Evolutionary conservation across 2,329 filamentous ascomycete genomes (phyloP).

Genomic region (Hirsutella minnesotensis): DNA sequence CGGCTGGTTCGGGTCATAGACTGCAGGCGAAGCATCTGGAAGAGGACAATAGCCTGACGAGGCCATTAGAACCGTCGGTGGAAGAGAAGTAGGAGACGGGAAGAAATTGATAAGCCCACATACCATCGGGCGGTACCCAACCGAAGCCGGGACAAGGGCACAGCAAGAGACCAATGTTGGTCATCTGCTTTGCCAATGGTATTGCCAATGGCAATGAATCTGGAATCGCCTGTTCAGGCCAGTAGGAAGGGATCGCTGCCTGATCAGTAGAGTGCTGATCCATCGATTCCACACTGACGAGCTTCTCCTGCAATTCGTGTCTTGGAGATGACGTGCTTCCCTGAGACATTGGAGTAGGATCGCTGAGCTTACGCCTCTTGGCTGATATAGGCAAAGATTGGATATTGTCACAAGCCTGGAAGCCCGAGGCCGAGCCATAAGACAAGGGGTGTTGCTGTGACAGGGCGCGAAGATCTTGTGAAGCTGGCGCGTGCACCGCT

Average conservation of each 20-base stretch:
- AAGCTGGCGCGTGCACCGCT: conserved; percentile 12
- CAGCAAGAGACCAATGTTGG: conserved; percentile 14
- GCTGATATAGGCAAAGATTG: conserved; percentile 11
- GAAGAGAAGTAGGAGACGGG: background rate
- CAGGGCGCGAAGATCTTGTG: conserved; percentile 13
- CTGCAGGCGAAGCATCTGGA: conserved; percentile 11
- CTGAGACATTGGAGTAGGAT: conserved; percentile 19
- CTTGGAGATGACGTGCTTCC: conserved; percentile 10
- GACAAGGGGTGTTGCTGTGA: conserved; percentile 16
- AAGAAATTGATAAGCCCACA: too few relatives aligned
- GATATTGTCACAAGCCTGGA: conserved; percentile 16
- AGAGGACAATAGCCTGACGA: conserved; percentile 22
- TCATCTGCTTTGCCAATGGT: conserved; percentile 16
- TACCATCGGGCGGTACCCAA: conserved; percentile 18
- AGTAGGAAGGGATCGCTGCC: conserved; percentile 8
- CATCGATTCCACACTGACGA: conserved; percentile 10
- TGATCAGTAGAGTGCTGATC: conserved; percentile 9
- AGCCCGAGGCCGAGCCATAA: conserved; percentile 19
- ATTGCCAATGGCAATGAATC: conserved; percentile 12
- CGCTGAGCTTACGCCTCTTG: conserved; percentile 20
- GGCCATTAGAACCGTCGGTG: background rate
- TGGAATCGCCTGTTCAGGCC: conserved; percentile 11
- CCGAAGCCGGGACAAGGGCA: conserved; percentile 21
- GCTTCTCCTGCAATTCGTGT: conserved; percentile 20
- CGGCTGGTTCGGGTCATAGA: conserved; percentile 17